A percentile compares a stretch with the other conserved stretches of the same genome.
Evolutionary conservation across 2,329 filamentous ascomycete species (phyloP).

Genomic region (Neospermospora avenae): DNA sequence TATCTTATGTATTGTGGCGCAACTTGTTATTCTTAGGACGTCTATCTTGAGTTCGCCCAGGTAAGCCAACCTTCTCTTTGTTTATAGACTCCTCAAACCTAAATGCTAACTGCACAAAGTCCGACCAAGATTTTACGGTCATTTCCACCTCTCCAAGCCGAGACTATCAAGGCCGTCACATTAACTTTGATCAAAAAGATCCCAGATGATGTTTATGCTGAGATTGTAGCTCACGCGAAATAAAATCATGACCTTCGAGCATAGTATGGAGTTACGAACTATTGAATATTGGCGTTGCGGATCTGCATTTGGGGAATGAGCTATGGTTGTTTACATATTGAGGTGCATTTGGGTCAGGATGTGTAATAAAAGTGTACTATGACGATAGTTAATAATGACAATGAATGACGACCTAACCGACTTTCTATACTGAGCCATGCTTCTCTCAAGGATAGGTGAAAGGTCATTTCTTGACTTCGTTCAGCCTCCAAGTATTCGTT

Average conservation of each 20-base stretch:
- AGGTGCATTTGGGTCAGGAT: background rate
- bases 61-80: slow-evolving; percentile 46
- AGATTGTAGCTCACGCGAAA: slow-evolving; percentile 84
- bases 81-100: background rate
- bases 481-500: background rate
- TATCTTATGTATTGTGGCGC: slow-evolving; percentile 92
- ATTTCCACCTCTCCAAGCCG: slow-evolving; percentile 79
- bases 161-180: slow-evolving; percentile 79
- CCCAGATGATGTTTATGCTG: slow-evolving; percentile 83
- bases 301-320: background rate
- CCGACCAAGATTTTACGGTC: slow-evolving; percentile 90
- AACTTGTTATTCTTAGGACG: slow-evolving; percentile 83
- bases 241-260: slow-evolving; percentile 40
- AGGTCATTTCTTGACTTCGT: background rate
- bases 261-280: slow-evolving; percentile 3
- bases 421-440: background rate
- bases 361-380: slow-evolving; percentile 5
- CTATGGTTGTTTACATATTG: background rate
- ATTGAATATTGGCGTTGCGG: background rate
- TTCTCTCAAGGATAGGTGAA: background rate
- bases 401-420: background rate
- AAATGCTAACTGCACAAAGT: slow-evolving; percentile 44
- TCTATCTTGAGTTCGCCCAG: slow-evolving; percentile 80
- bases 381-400: background rate
- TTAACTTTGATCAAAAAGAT: slow-evolving; percentile 87